phyloP scores from a whole-genome alignment of 768 basidiomycete genomes.

The Gautieria morchelliformis region DNA sequence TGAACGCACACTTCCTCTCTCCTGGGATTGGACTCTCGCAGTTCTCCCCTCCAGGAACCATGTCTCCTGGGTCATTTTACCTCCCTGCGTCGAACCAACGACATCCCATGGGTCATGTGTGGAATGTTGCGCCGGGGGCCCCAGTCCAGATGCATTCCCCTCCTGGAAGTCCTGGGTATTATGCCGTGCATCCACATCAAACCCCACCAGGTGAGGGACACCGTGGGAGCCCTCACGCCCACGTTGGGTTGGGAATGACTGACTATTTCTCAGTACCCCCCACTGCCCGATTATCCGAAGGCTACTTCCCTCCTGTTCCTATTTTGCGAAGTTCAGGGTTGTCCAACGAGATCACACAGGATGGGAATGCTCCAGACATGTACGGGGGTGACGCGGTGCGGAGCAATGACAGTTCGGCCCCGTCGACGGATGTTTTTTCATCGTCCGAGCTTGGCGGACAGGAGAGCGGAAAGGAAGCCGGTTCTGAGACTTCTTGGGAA shows the following conservation, averaged over 20 bases:
- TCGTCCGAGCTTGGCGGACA: background rate
- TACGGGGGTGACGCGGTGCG: background rate
- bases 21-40: slow-evolving; percentile 27
- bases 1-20: slow-evolving; percentile 28
- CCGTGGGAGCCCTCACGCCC: slow-evolving; percentile 32
- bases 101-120: slow-evolving; percentile 12
- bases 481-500: slow-evolving; percentile 1
- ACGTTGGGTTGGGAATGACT: slow-evolving; percentile 40
- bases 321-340: slow-evolving; percentile 11
- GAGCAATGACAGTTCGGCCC: background rate
- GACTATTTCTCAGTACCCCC: slow-evolving; percentile 12
- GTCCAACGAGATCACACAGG: background rate
- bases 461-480: background rate
- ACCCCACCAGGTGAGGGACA: slow-evolving; percentile 30
- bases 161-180: background rate
- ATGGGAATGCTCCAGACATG: background rate
- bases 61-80: slow-evolving; percentile 66
- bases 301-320: slow-evolving; percentile 36
- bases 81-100: slow-evolving; percentile 15
- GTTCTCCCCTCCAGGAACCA: slow-evolving; percentile 64
- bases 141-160: background rate
- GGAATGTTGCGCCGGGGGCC: slow-evolving; percentile 6
- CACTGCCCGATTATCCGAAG: background rate
- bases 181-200: background rate
- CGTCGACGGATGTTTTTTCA: background rate